A percentile compares a stretch with the other conserved stretches of the same genome.
phyloP scores from a whole-genome alignment of 2,329 filamentous ascomycete genomes.

The Coniosporium tulheliwenetii region DNA sequence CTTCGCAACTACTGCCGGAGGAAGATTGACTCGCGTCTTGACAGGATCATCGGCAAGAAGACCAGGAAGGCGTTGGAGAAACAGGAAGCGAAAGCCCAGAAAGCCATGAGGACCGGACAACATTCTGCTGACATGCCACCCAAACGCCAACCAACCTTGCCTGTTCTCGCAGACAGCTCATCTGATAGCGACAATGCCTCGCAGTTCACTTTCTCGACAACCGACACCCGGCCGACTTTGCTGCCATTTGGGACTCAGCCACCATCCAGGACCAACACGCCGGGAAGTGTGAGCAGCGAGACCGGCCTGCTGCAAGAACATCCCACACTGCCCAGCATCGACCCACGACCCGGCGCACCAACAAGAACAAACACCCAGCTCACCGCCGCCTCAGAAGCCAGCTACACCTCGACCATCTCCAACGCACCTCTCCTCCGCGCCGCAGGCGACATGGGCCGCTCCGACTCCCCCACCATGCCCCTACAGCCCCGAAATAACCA shows the following conservation, averaged over 20 bases:
- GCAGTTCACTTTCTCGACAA: slow-evolving; percentile 16
- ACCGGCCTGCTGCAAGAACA: slow-evolving; percentile 1
- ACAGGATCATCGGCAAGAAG: slow-evolving; percentile 70
- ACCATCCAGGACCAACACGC: slow-evolving; percentile 36
- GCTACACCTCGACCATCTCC: slow-evolving; percentile 34
- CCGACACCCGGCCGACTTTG: slow-evolving; percentile 23
- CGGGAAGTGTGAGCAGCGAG: slow-evolving; percentile 20
- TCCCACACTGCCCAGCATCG: slow-evolving; percentile 1
- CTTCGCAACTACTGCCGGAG: slow-evolving; percentile 76
- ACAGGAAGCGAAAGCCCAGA: slow-evolving; percentile 43
- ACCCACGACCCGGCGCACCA: slow-evolving; percentile 18
- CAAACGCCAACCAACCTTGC: slow-evolving; percentile 50
- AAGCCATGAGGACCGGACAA: slow-evolving; percentile 39
- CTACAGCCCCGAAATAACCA: too few relatives aligned
- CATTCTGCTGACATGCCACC: slow-evolving; percentile 11
- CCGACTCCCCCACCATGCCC: too few relatives aligned
- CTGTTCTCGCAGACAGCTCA: slow-evolving; percentile 40
- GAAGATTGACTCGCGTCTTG: slow-evolving; percentile 76
- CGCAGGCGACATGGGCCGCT: slow-evolving; percentile 42
- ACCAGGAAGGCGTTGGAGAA: slow-evolving; percentile 79
- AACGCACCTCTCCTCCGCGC: slow-evolving; percentile 46
- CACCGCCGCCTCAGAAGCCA: slow-evolving; percentile 37
- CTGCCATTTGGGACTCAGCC: slow-evolving; percentile 32
- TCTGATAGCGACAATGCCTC: slow-evolving; percentile 29
- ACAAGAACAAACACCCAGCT: slow-evolving; percentile 34